Conservation (phyloP, 1,139 yeast species). For the Yamadazyma buinensis region DNA sequence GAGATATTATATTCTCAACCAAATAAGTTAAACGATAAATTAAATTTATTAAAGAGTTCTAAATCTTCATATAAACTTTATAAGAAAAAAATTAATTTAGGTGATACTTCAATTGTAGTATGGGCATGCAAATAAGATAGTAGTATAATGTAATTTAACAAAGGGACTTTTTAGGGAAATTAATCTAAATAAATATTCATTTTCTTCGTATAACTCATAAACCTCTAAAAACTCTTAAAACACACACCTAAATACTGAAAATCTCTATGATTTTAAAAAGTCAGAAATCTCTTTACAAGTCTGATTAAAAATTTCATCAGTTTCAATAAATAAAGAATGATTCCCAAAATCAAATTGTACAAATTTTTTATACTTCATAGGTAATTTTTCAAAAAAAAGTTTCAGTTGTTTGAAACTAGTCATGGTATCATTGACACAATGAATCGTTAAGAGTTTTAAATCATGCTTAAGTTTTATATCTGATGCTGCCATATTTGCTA, state of each 20-base stretch:
- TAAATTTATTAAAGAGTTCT: background rate
- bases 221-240: no score
- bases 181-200: no score
- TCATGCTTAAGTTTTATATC: conserved; percentile 9
- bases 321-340: conserved; percentile 21
- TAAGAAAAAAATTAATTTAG: conserved; percentile 10
- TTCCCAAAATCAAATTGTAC: conserved; percentile 13
- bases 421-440: conserved; percentile 17
- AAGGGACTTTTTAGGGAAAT: no score
- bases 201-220: no score
- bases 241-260: no score
- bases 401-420: conserved; percentile 15
- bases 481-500: conserved; percentile 9
- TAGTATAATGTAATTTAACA: background rate
- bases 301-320: conserved; percentile 16
- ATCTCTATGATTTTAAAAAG: conserved; percentile 11
- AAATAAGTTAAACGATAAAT: conserved; percentile 2
- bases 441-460: conserved; percentile 15
- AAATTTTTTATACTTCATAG: conserved; percentile 14
- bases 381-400: conserved; percentile 14
- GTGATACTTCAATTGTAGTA: conserved; percentile 5
- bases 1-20: conserved; percentile 21
- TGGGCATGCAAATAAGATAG: conserved; percentile 10
- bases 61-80: conserved; percentile 6
- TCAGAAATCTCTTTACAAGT: conserved; percentile 11